A percentile compares a stretch with the other conserved stretches of the same genome.
phyloP scores from a whole-genome alignment of 2,329 filamentous ascomycete genomes.

The Periconia sp. region DNA sequence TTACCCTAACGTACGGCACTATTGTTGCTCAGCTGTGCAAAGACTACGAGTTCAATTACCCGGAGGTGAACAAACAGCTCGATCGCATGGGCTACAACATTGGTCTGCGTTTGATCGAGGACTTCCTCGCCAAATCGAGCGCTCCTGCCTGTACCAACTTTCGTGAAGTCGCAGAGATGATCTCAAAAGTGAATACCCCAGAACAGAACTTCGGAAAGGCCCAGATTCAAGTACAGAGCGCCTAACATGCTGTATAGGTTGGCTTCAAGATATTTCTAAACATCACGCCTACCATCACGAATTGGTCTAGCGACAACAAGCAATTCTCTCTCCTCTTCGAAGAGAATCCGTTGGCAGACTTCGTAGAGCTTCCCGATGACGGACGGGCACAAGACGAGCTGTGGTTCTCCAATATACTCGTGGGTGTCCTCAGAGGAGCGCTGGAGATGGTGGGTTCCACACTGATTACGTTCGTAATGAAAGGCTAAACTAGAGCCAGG shows the following conservation, averaged over 20 bases:
- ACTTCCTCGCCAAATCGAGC: slow-evolving; percentile 94
- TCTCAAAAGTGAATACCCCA: slow-evolving; percentile 71
- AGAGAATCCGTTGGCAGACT: slow-evolving; percentile 95
- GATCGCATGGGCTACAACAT: slow-evolving; percentile 99
- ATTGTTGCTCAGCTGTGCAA: slow-evolving; percentile 96
- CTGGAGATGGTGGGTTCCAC: slow-evolving; percentile 78
- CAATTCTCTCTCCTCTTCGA: slow-evolving; percentile 96
- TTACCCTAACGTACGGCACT: slow-evolving; percentile 95
- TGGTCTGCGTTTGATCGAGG: slow-evolving; percentile 90
- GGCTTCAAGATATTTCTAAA: slow-evolving; percentile 99
- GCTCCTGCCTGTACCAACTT: slow-evolving; percentile 90
- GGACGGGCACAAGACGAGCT: slow-evolving; percentile 93
- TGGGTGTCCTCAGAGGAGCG: slow-evolving; percentile 85
- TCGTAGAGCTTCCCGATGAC: slow-evolving; percentile 95
- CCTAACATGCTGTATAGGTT: slow-evolving; percentile 58
- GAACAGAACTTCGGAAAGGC: too few relatives aligned
- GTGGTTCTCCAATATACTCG: slow-evolving; percentile 98
- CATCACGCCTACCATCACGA: slow-evolving; percentile 87
- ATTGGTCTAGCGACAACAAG: slow-evolving; percentile 95
- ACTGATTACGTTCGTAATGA: neutral
- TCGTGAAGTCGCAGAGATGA: slow-evolving; percentile 93
- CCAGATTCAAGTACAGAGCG: neutral
- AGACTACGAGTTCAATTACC: slow-evolving; percentile 92
- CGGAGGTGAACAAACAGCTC: slow-evolving; percentile 94
- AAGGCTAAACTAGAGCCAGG: slow-evolving; percentile 45